Evolutionary conservation across 768 basidiomycete species (phyloP).

Genomic region (Termitomyces sp.): DNA sequence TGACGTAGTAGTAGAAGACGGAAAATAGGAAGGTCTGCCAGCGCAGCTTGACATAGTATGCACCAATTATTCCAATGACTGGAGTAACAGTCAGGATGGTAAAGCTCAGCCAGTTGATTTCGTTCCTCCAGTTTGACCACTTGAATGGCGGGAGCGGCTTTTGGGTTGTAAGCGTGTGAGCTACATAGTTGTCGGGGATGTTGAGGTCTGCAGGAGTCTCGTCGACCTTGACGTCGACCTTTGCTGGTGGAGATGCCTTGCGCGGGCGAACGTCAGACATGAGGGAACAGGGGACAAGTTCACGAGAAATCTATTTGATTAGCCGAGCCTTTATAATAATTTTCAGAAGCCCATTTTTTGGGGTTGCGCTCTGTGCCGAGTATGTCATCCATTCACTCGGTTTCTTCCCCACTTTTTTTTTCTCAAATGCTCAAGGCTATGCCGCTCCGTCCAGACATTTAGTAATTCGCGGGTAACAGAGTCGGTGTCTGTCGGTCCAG

Average conservation of each 20-base stretch:
- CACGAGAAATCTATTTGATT: conserved; percentile 4
- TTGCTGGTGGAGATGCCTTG: conserved; percentile 14
- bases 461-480: neutral
- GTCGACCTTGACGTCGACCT: conserved; percentile 11
- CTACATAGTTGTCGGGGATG: conserved; percentile 81
- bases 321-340: conserved; percentile 13
- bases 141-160: conserved; percentile 66
- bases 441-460: neutral
- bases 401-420: conserved; percentile 1
- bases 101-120: conserved; percentile 77
- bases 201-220: conserved; percentile 45
- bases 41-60: conserved; percentile 55
- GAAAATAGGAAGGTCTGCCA: conserved; percentile 67
- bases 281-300: conserved; percentile 7
- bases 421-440: neutral
- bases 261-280: conserved; percentile 27
- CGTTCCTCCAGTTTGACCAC: conserved; percentile 50
- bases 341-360: conserved; percentile 15
- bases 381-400: conserved; percentile 7
- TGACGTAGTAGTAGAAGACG: conserved; percentile 34
- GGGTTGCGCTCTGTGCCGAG: conserved; percentile 10
- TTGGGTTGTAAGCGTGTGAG: conserved; percentile 63
- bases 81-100: conserved; percentile 72
- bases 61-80: conserved; percentile 66
- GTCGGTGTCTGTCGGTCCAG: neutral